Percentiles rank a stretch among this genome's conserved stretches.
phyloP scores from a whole-genome alignment of 2,329 filamentous ascomycete species.

The Arachnomyces sp. region DNA sequence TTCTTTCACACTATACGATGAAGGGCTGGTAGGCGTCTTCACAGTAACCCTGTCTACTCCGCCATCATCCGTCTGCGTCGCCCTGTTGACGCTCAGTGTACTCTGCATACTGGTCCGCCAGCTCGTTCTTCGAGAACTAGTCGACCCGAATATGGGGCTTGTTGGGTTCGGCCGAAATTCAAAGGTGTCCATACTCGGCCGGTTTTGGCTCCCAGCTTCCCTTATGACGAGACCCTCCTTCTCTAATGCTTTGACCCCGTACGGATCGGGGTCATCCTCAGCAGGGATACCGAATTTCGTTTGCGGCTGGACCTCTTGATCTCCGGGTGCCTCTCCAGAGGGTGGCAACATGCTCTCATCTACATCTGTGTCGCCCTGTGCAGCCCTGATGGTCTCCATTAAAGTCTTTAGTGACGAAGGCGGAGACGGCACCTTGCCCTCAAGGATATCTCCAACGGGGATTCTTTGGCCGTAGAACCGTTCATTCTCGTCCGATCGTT shows the following conservation, averaged over 20 bases:
- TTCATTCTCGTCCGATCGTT: constrained; percentile 80
- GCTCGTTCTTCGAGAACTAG: constrained; percentile 48
- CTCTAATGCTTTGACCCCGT: constrained; percentile 82
- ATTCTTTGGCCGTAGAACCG: constrained; percentile 68
- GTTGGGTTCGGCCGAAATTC: constrained; percentile 69
- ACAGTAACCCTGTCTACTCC: neutral
- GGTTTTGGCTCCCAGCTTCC: constrained; percentile 70
- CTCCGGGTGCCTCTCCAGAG: constrained; percentile 65
- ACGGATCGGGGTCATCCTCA: constrained; percentile 78
- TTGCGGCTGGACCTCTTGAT: constrained; percentile 50
- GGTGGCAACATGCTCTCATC: constrained; percentile 59
- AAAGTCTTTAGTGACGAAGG: constrained; percentile 52
- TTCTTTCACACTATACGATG: constrained; percentile 27
- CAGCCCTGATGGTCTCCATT: constrained; percentile 76
- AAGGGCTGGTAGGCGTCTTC: constrained; percentile 18
- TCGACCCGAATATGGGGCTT: constrained; percentile 58
- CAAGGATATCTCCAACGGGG: constrained; percentile 54
- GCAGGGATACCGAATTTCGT: constrained; percentile 69
- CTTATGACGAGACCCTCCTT: constrained; percentile 81
- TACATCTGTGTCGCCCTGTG: constrained; percentile 71
- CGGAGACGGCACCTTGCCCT: constrained; percentile 50
- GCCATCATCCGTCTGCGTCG: constrained; percentile 58
- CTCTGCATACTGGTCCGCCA: constrained; percentile 61
- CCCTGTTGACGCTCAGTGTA: constrained; percentile 52
- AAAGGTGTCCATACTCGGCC: constrained; percentile 71